A percentile compares a stretch with the other conserved stretches of the same genome.
Conservation (phyloP, 2,329 filamentous ascomycete genomes). For the Monosporascus sp. region DNA sequence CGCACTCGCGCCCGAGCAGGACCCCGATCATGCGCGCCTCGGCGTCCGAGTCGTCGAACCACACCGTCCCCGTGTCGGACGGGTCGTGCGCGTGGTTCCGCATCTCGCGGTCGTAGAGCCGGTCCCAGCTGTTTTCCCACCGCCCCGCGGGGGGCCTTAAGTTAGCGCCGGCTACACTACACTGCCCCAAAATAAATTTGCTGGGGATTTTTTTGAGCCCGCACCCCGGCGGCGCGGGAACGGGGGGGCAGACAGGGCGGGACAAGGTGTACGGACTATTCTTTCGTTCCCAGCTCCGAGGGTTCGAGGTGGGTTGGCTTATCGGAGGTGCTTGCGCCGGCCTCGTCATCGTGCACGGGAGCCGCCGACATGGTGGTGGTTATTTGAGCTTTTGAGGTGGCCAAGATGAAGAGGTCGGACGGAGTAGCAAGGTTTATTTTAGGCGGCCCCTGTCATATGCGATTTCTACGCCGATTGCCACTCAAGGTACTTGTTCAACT, state of each 20-base stretch:
- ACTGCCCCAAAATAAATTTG: no score
- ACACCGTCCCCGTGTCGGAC: conserved; percentile 79
- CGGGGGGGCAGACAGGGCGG: not conserved
- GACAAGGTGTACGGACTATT: conserved; percentile 60
- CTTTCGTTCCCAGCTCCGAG: conserved; percentile 77
- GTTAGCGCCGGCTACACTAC: not conserved
- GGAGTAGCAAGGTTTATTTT: no score
- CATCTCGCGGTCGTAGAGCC: conserved; percentile 65
- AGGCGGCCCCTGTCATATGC: no score
- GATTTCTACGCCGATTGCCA: no score
- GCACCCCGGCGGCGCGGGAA: no score
- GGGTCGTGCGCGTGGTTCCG: conserved; percentile 67
- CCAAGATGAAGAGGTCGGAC: not conserved
- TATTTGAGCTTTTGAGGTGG: not conserved
- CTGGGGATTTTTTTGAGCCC: no score
- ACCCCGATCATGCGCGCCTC: conserved; percentile 73
- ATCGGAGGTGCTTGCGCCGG: conserved; percentile 5
- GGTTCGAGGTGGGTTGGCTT: conserved; percentile 67
- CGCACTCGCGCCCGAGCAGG: conserved; percentile 40
- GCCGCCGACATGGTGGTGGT: not conserved
- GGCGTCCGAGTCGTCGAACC: conserved; percentile 92
- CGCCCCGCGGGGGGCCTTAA: conserved; percentile 6
- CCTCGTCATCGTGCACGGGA: not conserved
- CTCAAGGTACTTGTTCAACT: no score
- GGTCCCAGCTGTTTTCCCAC: conserved; percentile 59